Base-by-base conservation (phyloP, 2,329 filamentous ascomycete species). In the Penicillium sp. region DNA sequence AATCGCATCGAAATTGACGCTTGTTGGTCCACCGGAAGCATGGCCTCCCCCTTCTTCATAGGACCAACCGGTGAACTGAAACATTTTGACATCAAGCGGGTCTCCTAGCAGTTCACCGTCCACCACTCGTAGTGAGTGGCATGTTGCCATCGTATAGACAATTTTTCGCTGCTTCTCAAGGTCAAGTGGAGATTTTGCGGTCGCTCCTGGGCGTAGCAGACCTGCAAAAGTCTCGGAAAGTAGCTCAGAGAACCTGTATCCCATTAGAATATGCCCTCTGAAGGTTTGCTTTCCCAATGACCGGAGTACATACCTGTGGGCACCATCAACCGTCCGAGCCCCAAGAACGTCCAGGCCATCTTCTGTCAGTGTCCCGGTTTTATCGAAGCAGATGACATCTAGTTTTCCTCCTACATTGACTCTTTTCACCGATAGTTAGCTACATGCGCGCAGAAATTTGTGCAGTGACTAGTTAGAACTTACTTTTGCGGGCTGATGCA, bases 51-150 rank as follows among this genome's bases (percentile, higher is more conserved):
- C 87, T 68, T 98, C 92, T 60, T 95, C 85, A 52, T 86, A 98
- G 3, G 79, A 77, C 92, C 92, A 98, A 4, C 77, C 76, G 0
- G 92, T 96, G 52, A 95, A 98, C 48, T 95, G 83, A 59, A 98
- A 98, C 92, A 98, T 98, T 61, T 96, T 96, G 40, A 95, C 73
- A 61, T 98, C 92, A 1, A 98, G 72, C 3, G 93, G 92, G 56
- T 98, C 92, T 1, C 92, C 92, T 22, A 98, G 75, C 27, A 96
- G 76, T 58, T 95, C 88, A 32, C 79, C 83, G 45, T 96, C 89
- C 11, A 98, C 82, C 8, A 83, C 77, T 31, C 89, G 79, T 6
- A 98, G 72, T 0, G 90, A 94, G 61, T 98, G 92, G 41, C 92
- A 98, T 0, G 92, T 98, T 6, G 92, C 88, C 92, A 98, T 98